phyloP scores from a whole-genome alignment of 371 early-diverging fungal species.

The Mortierella sp. region DNA sequence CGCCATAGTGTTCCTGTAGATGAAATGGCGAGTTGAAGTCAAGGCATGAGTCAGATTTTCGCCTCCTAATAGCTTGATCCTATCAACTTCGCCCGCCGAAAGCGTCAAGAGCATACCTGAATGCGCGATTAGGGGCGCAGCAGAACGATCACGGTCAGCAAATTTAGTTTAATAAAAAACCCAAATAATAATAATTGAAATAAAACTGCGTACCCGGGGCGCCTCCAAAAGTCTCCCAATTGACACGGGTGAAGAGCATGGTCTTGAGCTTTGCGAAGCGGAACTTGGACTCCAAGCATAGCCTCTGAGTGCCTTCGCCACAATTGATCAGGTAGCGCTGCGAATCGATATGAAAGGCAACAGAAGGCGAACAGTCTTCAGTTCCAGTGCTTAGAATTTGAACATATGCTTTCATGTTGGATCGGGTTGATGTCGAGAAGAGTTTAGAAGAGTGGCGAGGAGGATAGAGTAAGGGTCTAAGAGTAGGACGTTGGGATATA shows the following conservation, averaged over 20 bases:
- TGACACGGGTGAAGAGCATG: constrained; percentile 83
- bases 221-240: constrained; percentile 91
- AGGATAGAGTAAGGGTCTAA: neutral
- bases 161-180: neutral
- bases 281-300: constrained; percentile 82
- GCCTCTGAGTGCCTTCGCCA: constrained; percentile 93
- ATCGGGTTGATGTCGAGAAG: constrained; percentile 43
- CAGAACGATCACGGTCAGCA: neutral
- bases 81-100: constrained; percentile 78
- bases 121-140: neutral
- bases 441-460: neutral
- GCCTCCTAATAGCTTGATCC: constrained; percentile 76
- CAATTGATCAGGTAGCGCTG: constrained; percentile 95
- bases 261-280: constrained; percentile 76
- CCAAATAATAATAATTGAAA: neutral
- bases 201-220: constrained; percentile 74
- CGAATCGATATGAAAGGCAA: constrained; percentile 84
- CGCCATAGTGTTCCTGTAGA: constrained; percentile 65
- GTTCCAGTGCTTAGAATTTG: constrained; percentile 83
- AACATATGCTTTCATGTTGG: constrained; percentile 81
- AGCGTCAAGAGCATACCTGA: constrained; percentile 91
- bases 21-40: constrained; percentile 85
- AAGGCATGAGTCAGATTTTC: constrained; percentile 86
- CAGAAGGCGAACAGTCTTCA: constrained; percentile 77
- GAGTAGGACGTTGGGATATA: neutral